Conservation (phyloP, 2,329 filamentous ascomycete species). For the Phialophora expanda region DNA sequence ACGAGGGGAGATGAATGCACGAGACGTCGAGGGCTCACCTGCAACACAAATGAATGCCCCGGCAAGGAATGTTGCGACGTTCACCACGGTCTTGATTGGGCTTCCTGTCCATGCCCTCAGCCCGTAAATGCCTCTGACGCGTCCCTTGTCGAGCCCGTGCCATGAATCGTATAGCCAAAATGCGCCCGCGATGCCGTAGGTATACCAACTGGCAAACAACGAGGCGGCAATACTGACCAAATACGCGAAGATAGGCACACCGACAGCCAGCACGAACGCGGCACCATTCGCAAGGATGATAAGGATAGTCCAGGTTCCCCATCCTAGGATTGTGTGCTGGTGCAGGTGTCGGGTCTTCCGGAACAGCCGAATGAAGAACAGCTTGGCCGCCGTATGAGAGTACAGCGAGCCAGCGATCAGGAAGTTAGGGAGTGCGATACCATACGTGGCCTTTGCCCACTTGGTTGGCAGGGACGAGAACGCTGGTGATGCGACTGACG, state of each 20-base stretch:
- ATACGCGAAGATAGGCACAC: slow-evolving; percentile 62
- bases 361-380: slow-evolving; percentile 44
- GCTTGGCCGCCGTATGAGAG: slow-evolving; percentile 58
- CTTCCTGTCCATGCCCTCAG: slow-evolving; percentile 47
- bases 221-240: slow-evolving; percentile 58
- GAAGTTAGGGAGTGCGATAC: slow-evolving; percentile 52
- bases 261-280: slow-evolving; percentile 52
- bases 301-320: slow-evolving; percentile 55
- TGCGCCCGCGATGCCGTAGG: slow-evolving; percentile 58
- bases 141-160: slow-evolving; percentile 42
- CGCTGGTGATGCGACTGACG: slow-evolving; percentile 54
- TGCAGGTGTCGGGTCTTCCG: slow-evolving; percentile 49
- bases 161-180: slow-evolving; percentile 60
- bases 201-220: slow-evolving; percentile 61
- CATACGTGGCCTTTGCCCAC: slow-evolving; percentile 60
- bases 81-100: slow-evolving; percentile 49
- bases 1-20: not conserved
- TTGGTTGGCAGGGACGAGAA: slow-evolving; percentile 54
- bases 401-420: slow-evolving; percentile 58
- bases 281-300: slow-evolving; percentile 55
- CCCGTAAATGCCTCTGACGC: slow-evolving; percentile 43
- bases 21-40: slow-evolving; percentile 33
- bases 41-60: slow-evolving; percentile 42
- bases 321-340: slow-evolving; percentile 55
- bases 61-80: slow-evolving; percentile 51